phyloP scores from a whole-genome alignment of 2,329 filamentous ascomycete genomes.

The Scedosporium apiospermum region DNA sequence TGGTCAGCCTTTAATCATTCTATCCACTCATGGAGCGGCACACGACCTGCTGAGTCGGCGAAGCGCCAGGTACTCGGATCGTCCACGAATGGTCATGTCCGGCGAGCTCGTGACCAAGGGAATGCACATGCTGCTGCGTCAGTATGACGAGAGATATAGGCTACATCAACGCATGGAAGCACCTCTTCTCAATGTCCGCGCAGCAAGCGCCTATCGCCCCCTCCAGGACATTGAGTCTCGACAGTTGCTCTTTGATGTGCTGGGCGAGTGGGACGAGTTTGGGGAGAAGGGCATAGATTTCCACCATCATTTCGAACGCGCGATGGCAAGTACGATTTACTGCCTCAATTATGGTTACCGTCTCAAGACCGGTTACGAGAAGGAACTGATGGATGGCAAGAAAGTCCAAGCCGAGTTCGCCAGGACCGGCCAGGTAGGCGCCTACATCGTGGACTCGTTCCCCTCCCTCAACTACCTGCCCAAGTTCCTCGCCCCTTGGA shows the following conservation, averaged over 20 bases:
- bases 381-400: conserved; percentile 15
- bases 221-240: conserved; percentile 36
- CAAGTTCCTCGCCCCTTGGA: conserved; percentile 23
- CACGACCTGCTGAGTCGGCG: conserved; percentile 14
- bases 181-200: conserved; percentile 20
- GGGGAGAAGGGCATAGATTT: conserved; percentile 17
- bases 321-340: conserved; percentile 26
- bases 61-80: conserved; percentile 13
- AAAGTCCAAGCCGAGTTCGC: conserved; percentile 17
- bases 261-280: conserved; percentile 18
- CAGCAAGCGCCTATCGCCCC: conserved; percentile 23
- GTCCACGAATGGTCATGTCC: conserved; percentile 10
- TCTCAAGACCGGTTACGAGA: conserved; percentile 17
- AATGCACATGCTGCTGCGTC: conserved; percentile 29
- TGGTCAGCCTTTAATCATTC: conserved; percentile 14
- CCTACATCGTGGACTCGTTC: conserved; percentile 29
- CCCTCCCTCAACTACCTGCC: conserved; percentile 32
- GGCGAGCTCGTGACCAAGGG: conserved; percentile 22
- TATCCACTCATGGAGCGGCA: conserved; percentile 12
- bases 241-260: conserved; percentile 30
- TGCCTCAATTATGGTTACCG: conserved; percentile 25
- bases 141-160: conserved; percentile 27
- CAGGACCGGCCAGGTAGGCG: conserved; percentile 18
- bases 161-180: conserved; percentile 28
- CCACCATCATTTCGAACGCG: conserved; percentile 22